phyloP scores from a whole-genome alignment of 257 asterid genomes.

The Plantago ovata region DNA sequence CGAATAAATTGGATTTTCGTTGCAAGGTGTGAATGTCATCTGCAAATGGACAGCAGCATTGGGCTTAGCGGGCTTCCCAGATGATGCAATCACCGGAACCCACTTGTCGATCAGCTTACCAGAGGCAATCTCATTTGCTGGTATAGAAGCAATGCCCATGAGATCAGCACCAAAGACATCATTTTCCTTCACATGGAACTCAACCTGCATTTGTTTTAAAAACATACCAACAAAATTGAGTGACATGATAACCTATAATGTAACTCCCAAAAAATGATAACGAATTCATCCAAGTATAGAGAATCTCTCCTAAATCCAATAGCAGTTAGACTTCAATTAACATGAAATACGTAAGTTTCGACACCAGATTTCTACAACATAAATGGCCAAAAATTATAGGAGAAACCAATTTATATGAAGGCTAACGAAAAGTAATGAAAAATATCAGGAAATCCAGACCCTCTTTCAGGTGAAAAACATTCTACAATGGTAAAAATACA shows the following conservation, averaged over 20 bases:
- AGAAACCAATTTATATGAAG: too few relatives aligned
- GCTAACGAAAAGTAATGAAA: too few relatives aligned
- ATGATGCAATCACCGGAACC: slow-evolving; percentile 37
- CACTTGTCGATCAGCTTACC: slow-evolving; percentile 43
- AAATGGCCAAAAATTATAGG: too few relatives aligned
- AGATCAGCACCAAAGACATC: slow-evolving; percentile 53
- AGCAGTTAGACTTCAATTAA: too few relatives aligned
- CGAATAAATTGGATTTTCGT: slow-evolving; percentile 22
- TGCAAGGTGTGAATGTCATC: slow-evolving; percentile 32
- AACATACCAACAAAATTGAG: not conserved
- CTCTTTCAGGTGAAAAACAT: too few relatives aligned
- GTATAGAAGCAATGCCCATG: slow-evolving; percentile 38
- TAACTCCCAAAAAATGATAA: not conserved
- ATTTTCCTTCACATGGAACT: slow-evolving; percentile 54
- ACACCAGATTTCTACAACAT: too few relatives aligned
- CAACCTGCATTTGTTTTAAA: slow-evolving; percentile 22
- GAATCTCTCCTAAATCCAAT: not conserved
- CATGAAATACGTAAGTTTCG: too few relatives aligned
- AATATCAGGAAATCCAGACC: too few relatives aligned
- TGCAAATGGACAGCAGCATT: slow-evolving; percentile 31
- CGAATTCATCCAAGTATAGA: not conserved
- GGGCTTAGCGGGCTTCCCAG: slow-evolving; percentile 43
- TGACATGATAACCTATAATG: not conserved
- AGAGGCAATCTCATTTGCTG: slow-evolving; percentile 31
- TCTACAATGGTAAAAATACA: too few relatives aligned